Percentiles rank a stretch among this genome's conserved stretches.
phyloP scores from a whole-genome alignment of 768 basidiomycete species.

The Ephemerocybe angulata region DNA sequence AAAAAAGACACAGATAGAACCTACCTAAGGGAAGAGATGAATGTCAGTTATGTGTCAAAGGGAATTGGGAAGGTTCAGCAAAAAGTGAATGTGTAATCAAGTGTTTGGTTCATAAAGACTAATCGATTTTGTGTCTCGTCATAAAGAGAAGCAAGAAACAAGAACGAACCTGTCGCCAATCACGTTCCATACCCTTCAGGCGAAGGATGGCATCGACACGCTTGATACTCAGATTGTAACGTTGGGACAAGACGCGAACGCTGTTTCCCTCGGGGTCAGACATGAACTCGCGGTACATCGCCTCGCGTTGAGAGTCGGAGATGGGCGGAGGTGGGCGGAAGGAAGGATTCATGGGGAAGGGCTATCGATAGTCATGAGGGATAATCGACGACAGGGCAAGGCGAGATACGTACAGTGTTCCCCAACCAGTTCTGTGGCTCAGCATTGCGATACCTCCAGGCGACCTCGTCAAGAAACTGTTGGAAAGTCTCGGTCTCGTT shows the following conservation, averaged over 20 bases:
- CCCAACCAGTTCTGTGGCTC: slow-evolving; percentile 63
- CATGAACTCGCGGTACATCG: slow-evolving; percentile 62
- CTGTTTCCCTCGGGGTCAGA: slow-evolving; percentile 51
- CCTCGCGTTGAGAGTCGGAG: slow-evolving; percentile 53
- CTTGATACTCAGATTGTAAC: slow-evolving; percentile 65
- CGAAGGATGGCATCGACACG: slow-evolving; percentile 82
- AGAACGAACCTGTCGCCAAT: slow-evolving; percentile 65
- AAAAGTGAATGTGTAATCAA: slow-evolving; percentile 59
- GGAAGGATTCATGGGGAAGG: slow-evolving; percentile 81
- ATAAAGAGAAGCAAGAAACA: slow-evolving; percentile 9
- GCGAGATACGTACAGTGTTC: slow-evolving; percentile 45
- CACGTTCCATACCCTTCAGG: slow-evolving; percentile 71
- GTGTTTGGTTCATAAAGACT: slow-evolving; percentile 81
- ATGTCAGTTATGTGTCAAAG: background rate
- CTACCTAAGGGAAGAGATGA: slow-evolving; percentile 14
- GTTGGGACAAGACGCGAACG: slow-evolving; percentile 57
- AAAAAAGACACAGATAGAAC: background rate
- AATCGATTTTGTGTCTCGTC: slow-evolving; percentile 80
- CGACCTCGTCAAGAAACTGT: slow-evolving; percentile 42
- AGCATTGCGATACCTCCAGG: slow-evolving; percentile 39
- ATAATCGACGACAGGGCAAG: slow-evolving; percentile 13
- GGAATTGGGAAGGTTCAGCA: slow-evolving; percentile 18
- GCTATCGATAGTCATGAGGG: slow-evolving; percentile 41
- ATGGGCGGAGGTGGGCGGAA: slow-evolving; percentile 80
- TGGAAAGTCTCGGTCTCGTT: slow-evolving; percentile 27